These are phyloP conservation scores for Funneliformis mosseae DNA, from an alignment of 192 early-diverging fungal species.

Conservation along the genomic window DNA sequence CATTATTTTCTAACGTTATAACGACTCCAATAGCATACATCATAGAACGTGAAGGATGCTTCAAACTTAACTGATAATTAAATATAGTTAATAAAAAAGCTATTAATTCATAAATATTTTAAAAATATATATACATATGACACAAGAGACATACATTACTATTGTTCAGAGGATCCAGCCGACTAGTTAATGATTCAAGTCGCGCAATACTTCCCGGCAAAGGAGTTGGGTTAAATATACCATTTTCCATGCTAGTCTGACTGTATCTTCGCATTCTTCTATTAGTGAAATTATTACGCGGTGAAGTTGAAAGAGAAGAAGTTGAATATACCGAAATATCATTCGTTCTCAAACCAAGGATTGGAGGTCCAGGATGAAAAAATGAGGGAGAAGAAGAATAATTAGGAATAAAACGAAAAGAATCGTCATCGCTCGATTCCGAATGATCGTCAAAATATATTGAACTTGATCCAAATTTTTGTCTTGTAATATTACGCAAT, in stretches of 20 bases:
- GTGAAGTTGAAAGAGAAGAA: slow-evolving; percentile 17
- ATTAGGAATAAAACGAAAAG: slow-evolving; percentile 26
- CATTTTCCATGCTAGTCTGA: slow-evolving; percentile 61
- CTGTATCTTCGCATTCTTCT: slow-evolving; percentile 51
- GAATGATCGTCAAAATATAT: slow-evolving; percentile 29
- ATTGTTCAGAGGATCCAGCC: not conserved
- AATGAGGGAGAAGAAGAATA: slow-evolving; percentile 15
- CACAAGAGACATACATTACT: not conserved
- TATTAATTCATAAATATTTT: not conserved
- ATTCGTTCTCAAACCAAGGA: slow-evolving; percentile 36
- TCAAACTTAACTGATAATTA: slow-evolving; percentile 36
- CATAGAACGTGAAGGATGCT: slow-evolving; percentile 50
- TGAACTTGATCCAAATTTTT: not conserved
- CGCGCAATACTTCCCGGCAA: slow-evolving; percentile 39
- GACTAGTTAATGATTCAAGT: not conserved
- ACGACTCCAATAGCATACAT: slow-evolving; percentile 57
- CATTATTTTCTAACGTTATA: slow-evolving; percentile 50
- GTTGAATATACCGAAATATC: slow-evolving; percentile 22
- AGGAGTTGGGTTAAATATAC: slow-evolving; percentile 57
- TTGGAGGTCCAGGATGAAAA: slow-evolving; percentile 38
- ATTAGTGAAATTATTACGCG: slow-evolving; percentile 42
- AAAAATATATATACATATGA: too few relatives aligned
- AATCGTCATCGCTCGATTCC: slow-evolving; percentile 42
- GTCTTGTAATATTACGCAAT: not conserved
- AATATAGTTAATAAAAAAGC: not conserved